Evolutionary conservation across 768 basidiomycete genomes (phyloP).

Genomic region (Phylloporus sp.): DNA sequence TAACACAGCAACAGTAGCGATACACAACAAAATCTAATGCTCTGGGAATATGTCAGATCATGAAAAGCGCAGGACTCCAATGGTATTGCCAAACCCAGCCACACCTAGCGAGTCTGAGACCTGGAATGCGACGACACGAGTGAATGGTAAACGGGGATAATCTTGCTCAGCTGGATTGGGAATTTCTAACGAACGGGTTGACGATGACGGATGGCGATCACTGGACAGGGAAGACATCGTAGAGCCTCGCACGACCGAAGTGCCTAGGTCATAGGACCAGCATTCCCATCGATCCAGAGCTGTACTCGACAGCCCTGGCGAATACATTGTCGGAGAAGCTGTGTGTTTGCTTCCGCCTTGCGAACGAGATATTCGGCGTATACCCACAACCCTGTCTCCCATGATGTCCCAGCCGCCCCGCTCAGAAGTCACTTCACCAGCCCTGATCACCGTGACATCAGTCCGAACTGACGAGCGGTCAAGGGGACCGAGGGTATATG

Average conservation of each 20-base stretch:
- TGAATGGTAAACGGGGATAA: constrained; percentile 70
- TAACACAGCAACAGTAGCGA: constrained; percentile 11
- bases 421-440: constrained; percentile 60
- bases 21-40: constrained; percentile 15
- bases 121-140: constrained; percentile 63
- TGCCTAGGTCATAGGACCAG: constrained; percentile 69
- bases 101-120: constrained; percentile 48
- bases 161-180: constrained; percentile 8
- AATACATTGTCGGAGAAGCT: constrained; percentile 6
- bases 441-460: constrained; percentile 50
- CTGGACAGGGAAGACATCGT: constrained; percentile 45
- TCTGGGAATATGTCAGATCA: constrained; percentile 6
- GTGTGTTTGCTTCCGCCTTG: constrained; percentile 29
- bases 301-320: constrained; percentile 51
- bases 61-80: constrained; percentile 25
- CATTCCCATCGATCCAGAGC: constrained; percentile 80
- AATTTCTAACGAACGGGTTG: constrained; percentile 1
- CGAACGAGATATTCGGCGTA: constrained; percentile 60
- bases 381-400: constrained; percentile 56
- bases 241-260: constrained; percentile 46
- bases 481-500: constrained; percentile 32
- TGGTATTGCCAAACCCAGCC: constrained; percentile 78
- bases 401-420: constrained; percentile 75
- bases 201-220: constrained; percentile 12
- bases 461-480: constrained; percentile 37